Base-by-base conservation (phyloP, 2,329 filamentous ascomycete species). In the Neonectria magnoliae region DNA sequence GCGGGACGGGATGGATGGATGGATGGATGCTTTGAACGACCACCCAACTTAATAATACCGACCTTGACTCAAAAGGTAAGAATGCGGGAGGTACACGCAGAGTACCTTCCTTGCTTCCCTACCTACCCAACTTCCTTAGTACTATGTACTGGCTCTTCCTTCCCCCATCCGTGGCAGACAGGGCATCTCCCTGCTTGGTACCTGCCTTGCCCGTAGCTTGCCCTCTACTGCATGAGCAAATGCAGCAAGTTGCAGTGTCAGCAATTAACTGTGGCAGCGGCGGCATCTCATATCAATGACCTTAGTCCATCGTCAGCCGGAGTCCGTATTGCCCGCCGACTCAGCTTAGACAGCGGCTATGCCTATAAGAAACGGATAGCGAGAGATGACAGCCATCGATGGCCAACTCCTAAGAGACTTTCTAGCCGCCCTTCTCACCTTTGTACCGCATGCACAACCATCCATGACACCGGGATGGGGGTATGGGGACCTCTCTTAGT, bases 401-500 rank as follows among this genome's bases (percentile, higher is more conserved):
- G 16, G 10, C 38, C 38, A 18, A 18, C 16, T 10, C 10, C 14
- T 13, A 16, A 16, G 33, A 16, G 4, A 36, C 33, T 10, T 50
- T 18, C 38, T 1, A 14, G 29, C 47, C 47, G 27, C 27, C 47
- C 29, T 47, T 55, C 31, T 25, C 38, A n/a, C 57, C 31, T 20
- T 18, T 18, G 47, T 53, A 41, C 20, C 20, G 44, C 47, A 62
- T 36, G 45, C 14, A 57, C 53, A 45, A 53, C 60, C 47, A 38
- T 47, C 60, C 47, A 38, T 47, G 14, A 55, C 55, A 55, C 50
- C 55, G 60, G 56, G 57, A 57, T 45, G 55, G 57, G 5, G 33
- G 14, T 60, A 62, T 59, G 54, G 57, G 55, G 60, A 16, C 38
- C 31, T 53, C 56, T 66, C 54, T 66, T 64, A 63, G 60, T 73